Evolutionary conservation across 306 rosid species (phyloP), one percentile per base, ranked within the genome.

Genomic region (Hippophae rhamnoides): DNA sequence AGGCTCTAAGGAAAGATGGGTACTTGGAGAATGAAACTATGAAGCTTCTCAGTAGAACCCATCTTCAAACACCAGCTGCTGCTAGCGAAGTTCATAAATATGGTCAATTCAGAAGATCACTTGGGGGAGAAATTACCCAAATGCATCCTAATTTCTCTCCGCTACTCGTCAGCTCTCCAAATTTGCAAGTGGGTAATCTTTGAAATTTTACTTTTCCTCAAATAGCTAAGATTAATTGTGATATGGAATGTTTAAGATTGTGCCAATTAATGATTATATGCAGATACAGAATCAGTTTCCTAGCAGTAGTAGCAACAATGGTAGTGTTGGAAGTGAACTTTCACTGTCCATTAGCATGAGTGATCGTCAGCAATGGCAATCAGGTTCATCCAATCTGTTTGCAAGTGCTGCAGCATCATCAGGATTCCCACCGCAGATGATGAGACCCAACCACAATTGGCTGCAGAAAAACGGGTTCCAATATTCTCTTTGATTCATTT

Each of bases 341-440:
- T 65, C 87, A 13, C 67, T 84, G 66, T 74, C 82, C 38, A 31
- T 31, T 2, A 31, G 4, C 23, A 62, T 83, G 79, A 76, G 61
- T 5, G 83, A 83, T 10, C 72, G 44, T 23, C 67, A 79, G 48
- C 78, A 73, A 56, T 81, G 83, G 83, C 85, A 73, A 72, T 27
- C 76, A 5, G 76, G 81, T 51, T 76, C 76, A 60, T 77, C 84
- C 43, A 89, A 67, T 60, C 63, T 70, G 64, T 74, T 73, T 68
- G 84, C 95, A 80, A 76, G 72, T 78, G 92, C 96, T 82, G 99
- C 99, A 93, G 99, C 99, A 93, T 93, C 99, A 93, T 93, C 99
- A 93, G 99, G 99, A 93, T 93, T 93, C 99, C 81, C 85, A 72
- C 83, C 68, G 45, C 98, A 83, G 77, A 83, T 73, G 44, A 31